phyloP scores from a whole-genome alignment of 2,329 filamentous ascomycete genomes.

The Gaeumannomyces tritici region DNA sequence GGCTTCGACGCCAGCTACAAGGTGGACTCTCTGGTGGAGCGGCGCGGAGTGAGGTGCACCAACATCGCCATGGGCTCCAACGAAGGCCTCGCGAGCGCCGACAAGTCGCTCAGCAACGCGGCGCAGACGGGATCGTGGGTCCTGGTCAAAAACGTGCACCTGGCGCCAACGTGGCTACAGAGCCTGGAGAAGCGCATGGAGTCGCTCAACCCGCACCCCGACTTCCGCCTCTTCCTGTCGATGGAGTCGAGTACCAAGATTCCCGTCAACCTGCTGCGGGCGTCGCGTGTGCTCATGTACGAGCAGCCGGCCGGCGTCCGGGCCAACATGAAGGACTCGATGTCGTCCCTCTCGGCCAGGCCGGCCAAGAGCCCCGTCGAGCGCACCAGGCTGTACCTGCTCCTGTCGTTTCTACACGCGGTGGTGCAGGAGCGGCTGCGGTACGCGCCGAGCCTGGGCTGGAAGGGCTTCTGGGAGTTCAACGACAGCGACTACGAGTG shows the following conservation, averaged over 20 bases:
- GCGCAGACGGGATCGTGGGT: constrained; percentile 93
- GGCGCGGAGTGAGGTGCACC: constrained; percentile 71
- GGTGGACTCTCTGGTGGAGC: constrained; percentile 87
- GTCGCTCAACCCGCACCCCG: constrained; percentile 82
- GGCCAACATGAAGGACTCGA: constrained; percentile 97
- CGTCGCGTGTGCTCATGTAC: constrained; percentile 91
- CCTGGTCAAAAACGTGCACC: constrained; percentile 95
- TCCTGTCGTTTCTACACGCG: constrained; percentile 90
- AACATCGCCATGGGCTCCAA: constrained; percentile 99
- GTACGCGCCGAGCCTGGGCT: constrained; percentile 87
- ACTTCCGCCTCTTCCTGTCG: constrained; percentile 92
- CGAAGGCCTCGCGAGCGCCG: constrained; percentile 82
- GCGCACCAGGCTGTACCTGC: constrained; percentile 77
- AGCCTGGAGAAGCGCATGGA: constrained; percentile 96
- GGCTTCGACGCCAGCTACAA: constrained; percentile 99
- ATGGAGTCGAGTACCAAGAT: constrained; percentile 98
- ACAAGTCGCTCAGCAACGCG: constrained; percentile 90
- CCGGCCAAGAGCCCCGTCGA: constrained; percentile 80
- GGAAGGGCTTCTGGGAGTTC: constrained; percentile 99
- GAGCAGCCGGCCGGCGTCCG: constrained; percentile 94
- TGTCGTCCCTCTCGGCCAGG: constrained; percentile 70
- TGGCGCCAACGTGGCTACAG: constrained; percentile 92
- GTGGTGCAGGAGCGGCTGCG: constrained; percentile 90
- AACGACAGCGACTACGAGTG: constrained; percentile 99
- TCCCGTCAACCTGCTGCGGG: constrained; percentile 86